phyloP scores from a whole-genome alignment of 495 filamentous ascomycete species.

The Hypoxylon trugodes region DNA sequence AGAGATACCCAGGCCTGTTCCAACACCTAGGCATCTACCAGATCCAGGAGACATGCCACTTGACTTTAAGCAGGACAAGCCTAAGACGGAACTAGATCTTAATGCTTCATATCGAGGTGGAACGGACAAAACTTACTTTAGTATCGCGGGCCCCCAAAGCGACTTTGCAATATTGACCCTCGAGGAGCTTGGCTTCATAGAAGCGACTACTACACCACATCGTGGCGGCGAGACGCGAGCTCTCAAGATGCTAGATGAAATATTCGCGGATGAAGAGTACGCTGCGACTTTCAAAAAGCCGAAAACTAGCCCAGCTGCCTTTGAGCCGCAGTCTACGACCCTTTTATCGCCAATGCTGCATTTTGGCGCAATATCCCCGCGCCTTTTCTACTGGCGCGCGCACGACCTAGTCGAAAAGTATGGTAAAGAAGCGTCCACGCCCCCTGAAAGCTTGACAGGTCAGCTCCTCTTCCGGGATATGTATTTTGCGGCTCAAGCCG shows the following conservation, averaged over 20 bases:
- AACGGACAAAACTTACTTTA: constrained; percentile 61
- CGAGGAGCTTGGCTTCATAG: constrained; percentile 67
- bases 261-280: constrained; percentile 66
- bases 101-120: constrained; percentile 59
- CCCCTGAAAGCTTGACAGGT: constrained; percentile 70
- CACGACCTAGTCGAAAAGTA: constrained; percentile 61
- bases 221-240: constrained; percentile 70
- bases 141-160: constrained; percentile 65
- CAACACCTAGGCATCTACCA: constrained; percentile 62
- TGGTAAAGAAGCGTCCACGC: constrained; percentile 57
- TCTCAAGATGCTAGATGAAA: constrained; percentile 57
- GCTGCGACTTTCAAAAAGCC: constrained; percentile 75
- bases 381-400: constrained; percentile 73
- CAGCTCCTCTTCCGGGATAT: constrained; percentile 78
- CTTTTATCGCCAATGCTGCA: constrained; percentile 75
- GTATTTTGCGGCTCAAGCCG: constrained; percentile 77
- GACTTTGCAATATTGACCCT: constrained; percentile 70
- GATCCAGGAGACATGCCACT: constrained; percentile 67
- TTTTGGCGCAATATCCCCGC: constrained; percentile 69
- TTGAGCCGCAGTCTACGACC: constrained; percentile 72
- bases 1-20: constrained; percentile 62
- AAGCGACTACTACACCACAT: constrained; percentile 63
- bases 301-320: constrained; percentile 72
- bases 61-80: constrained; percentile 60
- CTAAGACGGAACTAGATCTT: constrained; percentile 58